These are phyloP conservation scores for Syncephalastrum sp. DNA, from an alignment of 371 early-diverging fungal species.

Conservation along the genomic window DNA sequence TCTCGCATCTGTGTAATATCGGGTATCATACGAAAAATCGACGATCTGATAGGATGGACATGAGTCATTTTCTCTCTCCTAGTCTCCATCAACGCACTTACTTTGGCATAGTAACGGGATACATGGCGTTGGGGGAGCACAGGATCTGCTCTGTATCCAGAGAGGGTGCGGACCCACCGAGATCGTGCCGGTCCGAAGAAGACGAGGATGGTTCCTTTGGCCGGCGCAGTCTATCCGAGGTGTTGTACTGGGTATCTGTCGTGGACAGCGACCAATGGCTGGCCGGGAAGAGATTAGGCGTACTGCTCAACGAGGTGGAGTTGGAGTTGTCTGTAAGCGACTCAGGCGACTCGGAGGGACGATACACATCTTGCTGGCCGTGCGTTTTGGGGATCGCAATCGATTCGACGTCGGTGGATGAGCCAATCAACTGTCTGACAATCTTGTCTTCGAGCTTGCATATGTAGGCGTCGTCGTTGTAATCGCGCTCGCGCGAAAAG, in stretches of 20 bases:
- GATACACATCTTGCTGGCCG: conserved; percentile 3
- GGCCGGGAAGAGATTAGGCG: conserved; percentile 6
- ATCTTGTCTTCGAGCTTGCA: conserved; percentile 43
- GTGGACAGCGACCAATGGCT: too few species aligned
- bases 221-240: conserved; percentile 1
- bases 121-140: conserved; percentile 26
- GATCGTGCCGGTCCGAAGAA: too few species aligned
- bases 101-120: conserved; percentile 45
- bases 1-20: conserved; percentile 39
- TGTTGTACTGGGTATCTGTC: conserved; percentile 5
- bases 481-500: conserved; percentile 30
- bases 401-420: conserved; percentile 40
- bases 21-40: conserved; percentile 44
- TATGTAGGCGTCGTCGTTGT: conserved; percentile 23
- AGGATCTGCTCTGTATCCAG: conserved; percentile 5
- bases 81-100: conserved; percentile 10
- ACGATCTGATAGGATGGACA: conserved; percentile 25
- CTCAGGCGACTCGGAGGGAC: conserved; percentile 14
- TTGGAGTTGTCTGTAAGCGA: conserved; percentile 14
- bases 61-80: not conserved
- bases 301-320: conserved; percentile 10
- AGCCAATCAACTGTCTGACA: conserved; percentile 40
- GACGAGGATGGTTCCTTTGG: too few species aligned
- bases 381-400: conserved; percentile 41
- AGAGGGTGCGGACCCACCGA: too few species aligned